Evolutionary conservation across 495 filamentous ascomycete genomes (phyloP).

Genomic region (Penicillium canariense): DNA sequence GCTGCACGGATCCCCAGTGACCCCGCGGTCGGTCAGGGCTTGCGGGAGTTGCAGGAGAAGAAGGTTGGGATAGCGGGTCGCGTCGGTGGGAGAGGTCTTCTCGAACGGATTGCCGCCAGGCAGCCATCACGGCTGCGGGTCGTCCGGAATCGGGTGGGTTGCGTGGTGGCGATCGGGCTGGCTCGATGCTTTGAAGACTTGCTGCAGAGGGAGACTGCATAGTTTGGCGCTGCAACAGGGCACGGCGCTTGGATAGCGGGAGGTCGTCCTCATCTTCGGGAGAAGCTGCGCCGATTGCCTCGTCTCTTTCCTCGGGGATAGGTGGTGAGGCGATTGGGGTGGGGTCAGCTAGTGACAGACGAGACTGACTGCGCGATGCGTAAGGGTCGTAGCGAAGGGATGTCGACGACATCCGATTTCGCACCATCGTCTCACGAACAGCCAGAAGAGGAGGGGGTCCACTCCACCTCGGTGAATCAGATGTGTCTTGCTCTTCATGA

Average conservation of each 20-base stretch:
- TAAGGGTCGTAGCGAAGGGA: slow-evolving; percentile 40
- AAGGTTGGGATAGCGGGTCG: slow-evolving; percentile 32
- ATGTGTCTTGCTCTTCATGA: slow-evolving; percentile 8
- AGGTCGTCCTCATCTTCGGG: slow-evolving; percentile 56
- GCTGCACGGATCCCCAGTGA: slow-evolving; percentile 28
- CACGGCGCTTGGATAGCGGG: slow-evolving; percentile 67
- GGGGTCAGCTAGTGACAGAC: slow-evolving; percentile 26
- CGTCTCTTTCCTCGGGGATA: slow-evolving; percentile 35
- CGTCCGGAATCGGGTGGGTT: slow-evolving; percentile 35
- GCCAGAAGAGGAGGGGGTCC: slow-evolving; percentile 40
- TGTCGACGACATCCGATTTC: slow-evolving; percentile 38
- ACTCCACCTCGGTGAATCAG: slow-evolving; percentile 29
- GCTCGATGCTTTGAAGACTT: slow-evolving; percentile 17
- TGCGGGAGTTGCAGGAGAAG: slow-evolving; percentile 5
- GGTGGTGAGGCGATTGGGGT: slow-evolving; percentile 18
- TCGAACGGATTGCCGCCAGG: slow-evolving; percentile 71
- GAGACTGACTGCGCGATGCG: slow-evolving; percentile 29
- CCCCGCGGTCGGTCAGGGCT: slow-evolving; percentile 23
- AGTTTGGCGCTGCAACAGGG: slow-evolving; percentile 45
- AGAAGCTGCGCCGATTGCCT: not conserved
- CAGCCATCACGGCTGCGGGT: slow-evolving; percentile 63
- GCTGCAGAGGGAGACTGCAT: slow-evolving; percentile 17
- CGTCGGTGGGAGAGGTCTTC: slow-evolving; percentile 53
- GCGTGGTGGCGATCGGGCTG: slow-evolving; percentile 15
- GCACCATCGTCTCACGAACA: slow-evolving; percentile 40